Evolutionary conservation across 495 filamentous ascomycete species (phyloP), one percentile per base, ranked within the genome.

Genomic region (Hypoxylon rickii): DNA sequence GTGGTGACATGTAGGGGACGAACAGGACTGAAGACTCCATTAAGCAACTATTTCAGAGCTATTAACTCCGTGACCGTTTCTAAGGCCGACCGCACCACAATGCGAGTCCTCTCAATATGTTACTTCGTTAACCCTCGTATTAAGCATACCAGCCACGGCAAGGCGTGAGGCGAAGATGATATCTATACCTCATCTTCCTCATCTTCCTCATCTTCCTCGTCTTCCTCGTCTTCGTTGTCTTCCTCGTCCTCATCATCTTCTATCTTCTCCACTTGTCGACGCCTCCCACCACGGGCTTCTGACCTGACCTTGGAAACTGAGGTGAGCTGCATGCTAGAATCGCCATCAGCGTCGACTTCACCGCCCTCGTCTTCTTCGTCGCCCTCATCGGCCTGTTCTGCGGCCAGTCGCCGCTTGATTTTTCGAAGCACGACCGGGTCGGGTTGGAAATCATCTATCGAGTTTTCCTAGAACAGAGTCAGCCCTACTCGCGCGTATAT

Each of bases 341-440:
- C 68, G 8, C 61, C 65, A 12, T 68, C 64, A 0, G 39, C 64
- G n/a, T 60, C 61, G 15, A 54, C 48, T 44, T 70, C 67, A 1
- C 62, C 64, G 7, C 58, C 66, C 4, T 66, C 64, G 6, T 67
- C 63, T 12, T 64, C 63, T 0, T 51, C 55, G 13, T 55, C 60
- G 1, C 10, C 31, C 2, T 46, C 47, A 45, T 22, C 43, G 11
- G 32, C 47, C 12, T 50, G 61, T 37, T 61, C 57, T 16, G 60
- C 56, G 0, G 65, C 72, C 44, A 71, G 52, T 21, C 61, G 70
- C 4, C 76, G 72, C 46, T 75, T 69, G 34, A 77, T 66, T 44
- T 62, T 71, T 13, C 76, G 73, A n/a, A 73, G 64, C 42, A 71
- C 63, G 32, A 75, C 60, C 19, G 72, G 70, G 36, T 78, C 76